These are phyloP conservation scores for Mycena sp. DNA, from an alignment of 1,284 basidiomycete genomes.

Conservation along the genomic window DNA sequence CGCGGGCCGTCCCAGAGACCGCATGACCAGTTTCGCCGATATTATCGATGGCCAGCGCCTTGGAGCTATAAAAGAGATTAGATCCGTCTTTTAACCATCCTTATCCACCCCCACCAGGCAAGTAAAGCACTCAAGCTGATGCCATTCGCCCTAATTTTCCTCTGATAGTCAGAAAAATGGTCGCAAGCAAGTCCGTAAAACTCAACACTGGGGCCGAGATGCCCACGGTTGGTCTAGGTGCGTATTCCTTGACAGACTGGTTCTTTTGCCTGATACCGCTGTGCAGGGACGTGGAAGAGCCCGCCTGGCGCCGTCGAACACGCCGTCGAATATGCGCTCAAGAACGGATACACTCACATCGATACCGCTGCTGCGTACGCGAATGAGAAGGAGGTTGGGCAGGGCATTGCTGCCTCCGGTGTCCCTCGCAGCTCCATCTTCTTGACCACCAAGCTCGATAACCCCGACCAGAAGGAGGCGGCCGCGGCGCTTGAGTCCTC, in stretches of 20 bases:
- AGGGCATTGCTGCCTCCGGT: conserved; percentile 79
- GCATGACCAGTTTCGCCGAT: too few species aligned
- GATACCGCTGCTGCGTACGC: conserved; percentile 68
- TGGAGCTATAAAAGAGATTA: too few species aligned
- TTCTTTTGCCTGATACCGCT: conserved; percentile 8
- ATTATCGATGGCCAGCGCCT: too few species aligned
- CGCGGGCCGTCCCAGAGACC: too few species aligned
- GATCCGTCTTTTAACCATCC: too few species aligned
- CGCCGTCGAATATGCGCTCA: conserved; percentile 80
- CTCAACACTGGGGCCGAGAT: conserved; percentile 81
- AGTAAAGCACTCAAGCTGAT: too few species aligned
- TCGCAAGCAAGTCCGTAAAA: conserved; percentile 57
- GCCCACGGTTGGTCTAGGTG: conserved; percentile 81
- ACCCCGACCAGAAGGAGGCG: conserved; percentile 72
- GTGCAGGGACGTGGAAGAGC: conserved; percentile 83
- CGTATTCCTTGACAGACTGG: neutral
- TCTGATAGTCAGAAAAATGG: too few species aligned
- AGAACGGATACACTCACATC: conserved; percentile 78
- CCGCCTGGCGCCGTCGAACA: conserved; percentile 67
- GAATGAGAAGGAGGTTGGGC: conserved; percentile 79
- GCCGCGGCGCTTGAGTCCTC: conserved; percentile 76
- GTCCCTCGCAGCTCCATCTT: conserved; percentile 76
- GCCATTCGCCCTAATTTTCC: too few species aligned
- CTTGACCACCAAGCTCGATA: conserved; percentile 83
- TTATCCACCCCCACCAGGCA: too few species aligned